Evolutionary conservation across 306 rosid species (phyloP), one percentile per base, ranked within the genome.

Genomic region (Citrullus colocynthis): DNA sequence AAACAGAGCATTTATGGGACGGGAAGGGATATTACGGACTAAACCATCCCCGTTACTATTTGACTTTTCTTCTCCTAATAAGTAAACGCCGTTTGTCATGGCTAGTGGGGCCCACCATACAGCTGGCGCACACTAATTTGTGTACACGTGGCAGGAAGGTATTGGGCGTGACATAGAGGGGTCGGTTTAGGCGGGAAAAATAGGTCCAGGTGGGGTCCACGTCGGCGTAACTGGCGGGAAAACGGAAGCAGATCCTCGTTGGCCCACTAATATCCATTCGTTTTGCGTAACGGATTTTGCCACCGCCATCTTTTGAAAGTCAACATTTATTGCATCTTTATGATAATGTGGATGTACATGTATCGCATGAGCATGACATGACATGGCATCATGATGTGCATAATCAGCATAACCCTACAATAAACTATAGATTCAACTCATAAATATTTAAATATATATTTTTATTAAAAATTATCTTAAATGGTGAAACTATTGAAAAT

Each of bases 201-300:
- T 2, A 1, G 49, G 59, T 24, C 21, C 4, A 5, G 74, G 81
- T 80, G 82, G 83, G 77, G 16, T n/a, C 82, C 91, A 84, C 86
- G 78, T 67, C 15, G 75, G 83, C 76, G 58, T 5, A 52, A 72
- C 78, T 86, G 82, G 91, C 89, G 89, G 84, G 91, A 82, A 82
- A 88, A 73, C 6, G 2, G 76, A 80, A 80, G 83, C 79, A 2
- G 48, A 63, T 12, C 49, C 65, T 21, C 28, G 65, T 37, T 75
- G 79, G 65, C 67, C 79, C 79, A 75, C 69, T 75, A 37, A n/a
- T 75, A 7, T 56, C 20, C 63, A 18, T 73, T 42, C 45, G 17
- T 73, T 55, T 75, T 74, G 18, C 64, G 64, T 54, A 74, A 75
- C 63, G 36, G 65, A 56, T 75, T 75, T 28, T 16, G 3, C 75